These are phyloP conservation scores for Tolypocladium ovalisporum DNA, from an alignment of 2,329 filamentous ascomycete species.

Conservation along the genomic window DNA sequence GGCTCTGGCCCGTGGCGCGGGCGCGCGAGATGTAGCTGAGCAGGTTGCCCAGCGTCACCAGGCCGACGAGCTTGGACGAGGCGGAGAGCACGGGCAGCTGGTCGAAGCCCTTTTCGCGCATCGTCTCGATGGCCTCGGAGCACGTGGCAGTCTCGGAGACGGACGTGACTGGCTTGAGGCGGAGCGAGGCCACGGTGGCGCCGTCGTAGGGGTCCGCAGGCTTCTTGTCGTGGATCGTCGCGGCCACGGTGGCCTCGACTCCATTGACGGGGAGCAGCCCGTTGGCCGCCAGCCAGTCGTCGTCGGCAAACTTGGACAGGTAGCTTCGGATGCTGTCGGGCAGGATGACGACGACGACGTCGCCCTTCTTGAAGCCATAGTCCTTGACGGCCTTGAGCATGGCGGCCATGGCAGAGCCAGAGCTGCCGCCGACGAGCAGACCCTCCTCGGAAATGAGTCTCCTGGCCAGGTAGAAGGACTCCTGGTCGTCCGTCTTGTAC, in stretches of 20 bases:
- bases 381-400: slow-evolving; percentile 69
- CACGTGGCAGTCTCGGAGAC: slow-evolving; percentile 61
- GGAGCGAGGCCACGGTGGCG: slow-evolving; percentile 70
- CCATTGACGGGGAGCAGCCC: slow-evolving; percentile 62
- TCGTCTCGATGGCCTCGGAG: slow-evolving; percentile 86
- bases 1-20: slow-evolving; percentile 61
- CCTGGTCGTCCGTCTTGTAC: slow-evolving; percentile 95
- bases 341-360: slow-evolving; percentile 81
- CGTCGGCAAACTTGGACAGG: slow-evolving; percentile 95
- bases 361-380: slow-evolving; percentile 64
- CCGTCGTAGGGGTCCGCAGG: slow-evolving; percentile 59
- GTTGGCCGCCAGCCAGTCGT: slow-evolving; percentile 97
- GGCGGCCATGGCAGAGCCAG: slow-evolving; percentile 82
- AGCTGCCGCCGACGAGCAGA: slow-evolving; percentile 84
- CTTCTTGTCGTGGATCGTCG: slow-evolving; percentile 24
- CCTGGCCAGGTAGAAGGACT: slow-evolving; percentile 85
- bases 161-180: slow-evolving; percentile 88
- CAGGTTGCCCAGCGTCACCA: slow-evolving; percentile 91
- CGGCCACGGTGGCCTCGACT: slow-evolving; percentile 34
- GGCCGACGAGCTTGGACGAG: slow-evolving; percentile 66
- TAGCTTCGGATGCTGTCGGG: slow-evolving; percentile 97
- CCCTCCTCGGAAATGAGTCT: slow-evolving; percentile 90
- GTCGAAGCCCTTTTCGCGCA: slow-evolving; percentile 97
- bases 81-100: slow-evolving; percentile 82
- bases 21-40: slow-evolving; percentile 82